Conservation (phyloP, 2,329 filamentous ascomycete species). For the Penicillium sp. region DNA sequence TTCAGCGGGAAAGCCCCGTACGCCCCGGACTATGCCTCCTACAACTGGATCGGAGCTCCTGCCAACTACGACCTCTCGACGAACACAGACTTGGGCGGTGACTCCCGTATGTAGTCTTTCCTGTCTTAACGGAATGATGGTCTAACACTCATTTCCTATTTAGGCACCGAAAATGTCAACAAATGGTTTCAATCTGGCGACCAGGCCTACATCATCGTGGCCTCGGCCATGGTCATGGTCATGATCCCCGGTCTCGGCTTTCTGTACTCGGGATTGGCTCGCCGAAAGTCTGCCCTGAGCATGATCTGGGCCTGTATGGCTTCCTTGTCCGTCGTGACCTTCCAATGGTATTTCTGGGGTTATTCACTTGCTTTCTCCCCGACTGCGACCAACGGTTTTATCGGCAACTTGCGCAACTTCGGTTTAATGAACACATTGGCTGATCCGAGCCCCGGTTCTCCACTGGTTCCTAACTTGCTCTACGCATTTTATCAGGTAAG, state of each 20-base stretch:
- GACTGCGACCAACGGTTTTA: conserved; percentile 75
- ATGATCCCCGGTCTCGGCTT: conserved; percentile 97
- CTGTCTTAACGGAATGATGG: neutral
- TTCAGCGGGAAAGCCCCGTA: conserved; percentile 26
- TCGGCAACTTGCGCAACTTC: conserved; percentile 82
- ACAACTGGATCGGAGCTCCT: conserved; percentile 43
- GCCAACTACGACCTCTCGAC: conserved; percentile 39
- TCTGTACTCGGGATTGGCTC: conserved; percentile 93
- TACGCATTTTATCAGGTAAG: conserved; percentile 87
- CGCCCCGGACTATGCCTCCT: conserved; percentile 40
- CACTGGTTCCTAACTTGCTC: conserved; percentile 77
- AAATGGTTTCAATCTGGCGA: conserved; percentile 91
- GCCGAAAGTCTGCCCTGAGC: conserved; percentile 90
- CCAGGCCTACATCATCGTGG: conserved; percentile 83
- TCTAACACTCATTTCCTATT: conserved; percentile 10
- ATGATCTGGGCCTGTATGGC: conserved; percentile 98
- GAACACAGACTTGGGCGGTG: conserved; percentile 58
- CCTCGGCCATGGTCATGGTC: conserved; percentile 84
- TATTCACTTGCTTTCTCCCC: conserved; percentile 88
- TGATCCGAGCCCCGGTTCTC: conserved; percentile 75
- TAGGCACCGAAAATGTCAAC: conserved; percentile 80
- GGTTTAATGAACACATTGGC: conserved; percentile 77
- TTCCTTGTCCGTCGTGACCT: conserved; percentile 78
- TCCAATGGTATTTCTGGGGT: conserved; percentile 99
- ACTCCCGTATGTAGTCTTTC: conserved; percentile 59